A percentile compares a stretch with the other conserved stretches of the same genome.
Evolutionary conservation across 2,329 filamentous ascomycete species (phyloP).

Genomic region (Aspergillus neotritici): DNA sequence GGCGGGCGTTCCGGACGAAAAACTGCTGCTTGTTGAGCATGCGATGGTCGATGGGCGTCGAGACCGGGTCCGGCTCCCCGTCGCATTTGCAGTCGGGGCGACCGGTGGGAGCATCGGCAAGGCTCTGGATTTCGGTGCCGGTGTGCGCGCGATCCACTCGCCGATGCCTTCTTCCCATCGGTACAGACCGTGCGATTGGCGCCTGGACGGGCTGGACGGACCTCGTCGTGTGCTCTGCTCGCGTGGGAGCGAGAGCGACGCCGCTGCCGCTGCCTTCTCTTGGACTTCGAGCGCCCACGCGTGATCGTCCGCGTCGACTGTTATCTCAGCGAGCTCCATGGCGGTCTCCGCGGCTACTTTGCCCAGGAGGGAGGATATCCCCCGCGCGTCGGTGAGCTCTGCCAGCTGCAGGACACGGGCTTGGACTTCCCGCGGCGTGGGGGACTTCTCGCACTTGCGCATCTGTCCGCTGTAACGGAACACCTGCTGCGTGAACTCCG

Average conservation of each 20-base stretch:
- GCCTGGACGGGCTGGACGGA: constrained; percentile 8
- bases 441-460: constrained; percentile 17
- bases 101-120: neutral
- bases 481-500: constrained; percentile 30
- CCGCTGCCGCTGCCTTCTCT: constrained; percentile 24
- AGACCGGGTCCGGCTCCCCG: constrained; percentile 5
- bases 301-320: constrained; percentile 34
- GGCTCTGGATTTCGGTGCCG: constrained; percentile 26
- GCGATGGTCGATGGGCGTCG: constrained; percentile 10
- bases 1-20: constrained; percentile 16
- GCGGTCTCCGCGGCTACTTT: constrained; percentile 36
- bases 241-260: constrained; percentile 16
- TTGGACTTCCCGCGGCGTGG: constrained; percentile 23
- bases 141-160: constrained; percentile 52
- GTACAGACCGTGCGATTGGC: constrained; percentile 29
- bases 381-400: constrained; percentile 14
- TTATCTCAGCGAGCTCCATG: constrained; percentile 37
- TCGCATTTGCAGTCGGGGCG: constrained; percentile 1
- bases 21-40: constrained; percentile 23
- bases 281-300: constrained; percentile 37
- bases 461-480: constrained; percentile 29
- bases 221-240: constrained; percentile 7
- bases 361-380: constrained; percentile 26
- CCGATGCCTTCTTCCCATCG: constrained; percentile 54
- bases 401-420: constrained; percentile 22